These are phyloP conservation scores for Colletotrichum sp. DNA, from an alignment of 2,329 filamentous ascomycete genomes.

Conservation along the genomic window DNA sequence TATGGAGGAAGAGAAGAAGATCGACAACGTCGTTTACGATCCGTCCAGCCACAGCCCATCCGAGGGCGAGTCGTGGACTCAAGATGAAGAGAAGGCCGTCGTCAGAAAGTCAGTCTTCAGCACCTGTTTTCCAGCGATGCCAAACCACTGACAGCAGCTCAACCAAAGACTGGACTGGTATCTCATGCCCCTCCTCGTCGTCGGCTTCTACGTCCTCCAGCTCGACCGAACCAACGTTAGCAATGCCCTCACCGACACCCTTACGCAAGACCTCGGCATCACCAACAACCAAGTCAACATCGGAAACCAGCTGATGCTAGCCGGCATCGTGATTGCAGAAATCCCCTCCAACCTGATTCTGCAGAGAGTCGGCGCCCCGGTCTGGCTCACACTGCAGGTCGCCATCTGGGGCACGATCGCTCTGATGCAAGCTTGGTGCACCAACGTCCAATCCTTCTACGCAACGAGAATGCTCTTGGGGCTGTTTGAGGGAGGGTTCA, in stretches of 20 bases:
- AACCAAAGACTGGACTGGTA: constrained; percentile 24
- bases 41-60: not conserved
- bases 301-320: constrained; percentile 54
- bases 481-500: constrained; percentile 34
- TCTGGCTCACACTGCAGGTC: constrained; percentile 24
- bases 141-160: not conserved
- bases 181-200: constrained; percentile 32
- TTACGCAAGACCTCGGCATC: constrained; percentile 52
- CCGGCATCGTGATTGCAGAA: constrained; percentile 51
- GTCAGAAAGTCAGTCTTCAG: not conserved
- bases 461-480: constrained; percentile 32
- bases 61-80: not conserved
- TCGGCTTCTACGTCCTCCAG: constrained; percentile 36
- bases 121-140: not conserved
- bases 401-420: constrained; percentile 33
- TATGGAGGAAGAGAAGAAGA: not conserved
- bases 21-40: not conserved
- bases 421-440: constrained; percentile 31
- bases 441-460: constrained; percentile 26
- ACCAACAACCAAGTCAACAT: constrained; percentile 56
- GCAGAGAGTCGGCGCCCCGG: constrained; percentile 30
- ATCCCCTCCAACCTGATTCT: constrained; percentile 41
- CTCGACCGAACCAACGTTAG: constrained; percentile 46
- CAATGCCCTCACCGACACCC: constrained; percentile 56
- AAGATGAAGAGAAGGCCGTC: not conserved